Evolutionary conservation across 2,329 filamentous ascomycete genomes (phyloP).

Genomic region (Talaromyces pinophilus): DNA sequence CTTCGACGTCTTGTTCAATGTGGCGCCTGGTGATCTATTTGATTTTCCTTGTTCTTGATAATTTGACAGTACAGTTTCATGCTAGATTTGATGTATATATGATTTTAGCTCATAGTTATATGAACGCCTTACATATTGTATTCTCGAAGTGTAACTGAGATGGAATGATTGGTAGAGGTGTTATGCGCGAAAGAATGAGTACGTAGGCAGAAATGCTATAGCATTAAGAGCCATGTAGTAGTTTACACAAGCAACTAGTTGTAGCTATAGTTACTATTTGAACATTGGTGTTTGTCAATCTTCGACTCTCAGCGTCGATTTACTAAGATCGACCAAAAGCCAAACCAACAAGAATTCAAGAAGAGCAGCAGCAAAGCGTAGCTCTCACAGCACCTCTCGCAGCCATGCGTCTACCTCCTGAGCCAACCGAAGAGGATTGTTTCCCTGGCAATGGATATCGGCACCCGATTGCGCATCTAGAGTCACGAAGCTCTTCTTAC

Average conservation of each 20-base stretch:
- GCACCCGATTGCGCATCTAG: constrained; percentile 5
- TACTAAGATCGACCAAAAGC: background rate
- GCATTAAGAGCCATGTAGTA: too few relatives aligned
- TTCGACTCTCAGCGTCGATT: background rate
- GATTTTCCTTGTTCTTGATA: background rate
- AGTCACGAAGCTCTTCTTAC: constrained; percentile 10
- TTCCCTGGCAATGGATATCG: constrained; percentile 1
- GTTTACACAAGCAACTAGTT: too few relatives aligned
- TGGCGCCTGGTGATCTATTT: background rate
- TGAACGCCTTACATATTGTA: background rate
- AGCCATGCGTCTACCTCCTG: constrained; percentile 4
- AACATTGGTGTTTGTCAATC: background rate
- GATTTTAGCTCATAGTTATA: background rate
- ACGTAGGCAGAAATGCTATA: too few relatives aligned
- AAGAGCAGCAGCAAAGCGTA: background rate
- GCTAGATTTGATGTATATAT: constrained; percentile 1
- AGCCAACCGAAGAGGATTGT: background rate
- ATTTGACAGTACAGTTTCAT: background rate
- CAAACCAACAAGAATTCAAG: background rate
- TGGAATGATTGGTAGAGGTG: background rate
- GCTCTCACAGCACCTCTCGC: background rate
- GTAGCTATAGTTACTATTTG: too few relatives aligned
- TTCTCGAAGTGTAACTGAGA: background rate
- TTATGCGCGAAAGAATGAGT: too few relatives aligned
- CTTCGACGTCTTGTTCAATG: background rate